Percentiles rank a stretch among this genome's conserved stretches.
Conservation (phyloP, 2,329 filamentous ascomycete genomes). For the Fusarium pseudocircinatum region DNA sequence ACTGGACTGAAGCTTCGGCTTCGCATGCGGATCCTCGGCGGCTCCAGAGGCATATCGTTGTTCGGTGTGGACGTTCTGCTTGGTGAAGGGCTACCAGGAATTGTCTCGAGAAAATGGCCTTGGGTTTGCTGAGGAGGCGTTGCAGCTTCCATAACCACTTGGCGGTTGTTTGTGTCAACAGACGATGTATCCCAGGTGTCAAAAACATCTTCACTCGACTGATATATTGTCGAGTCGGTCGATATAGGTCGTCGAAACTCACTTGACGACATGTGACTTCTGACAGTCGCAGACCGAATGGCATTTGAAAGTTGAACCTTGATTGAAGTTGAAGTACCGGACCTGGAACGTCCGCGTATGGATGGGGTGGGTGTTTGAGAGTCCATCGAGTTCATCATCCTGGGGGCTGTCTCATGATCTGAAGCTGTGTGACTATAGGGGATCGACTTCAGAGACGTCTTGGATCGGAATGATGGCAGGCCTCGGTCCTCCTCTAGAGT, state of each 20-base stretch:
- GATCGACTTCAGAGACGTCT: conserved; percentile 58
- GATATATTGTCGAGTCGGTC: conserved; percentile 55
- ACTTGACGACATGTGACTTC: conserved; percentile 61
- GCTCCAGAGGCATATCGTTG: conserved; percentile 65
- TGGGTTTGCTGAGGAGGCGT: conserved; percentile 56
- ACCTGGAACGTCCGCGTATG: conserved; percentile 44
- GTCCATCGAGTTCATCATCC: conserved; percentile 49
- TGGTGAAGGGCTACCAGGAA: conserved; percentile 71
- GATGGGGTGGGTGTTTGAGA: conserved; percentile 57
- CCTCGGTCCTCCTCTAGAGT: conserved; percentile 37
- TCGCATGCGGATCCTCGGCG: conserved; percentile 55
- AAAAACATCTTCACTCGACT: conserved; percentile 68
- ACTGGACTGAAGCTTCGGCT: conserved; percentile 64
- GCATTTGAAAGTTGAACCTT: conserved; percentile 54
- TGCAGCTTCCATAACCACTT: conserved; percentile 63
- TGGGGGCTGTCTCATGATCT: conserved; percentile 45
- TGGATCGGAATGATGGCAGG: conserved; percentile 39
- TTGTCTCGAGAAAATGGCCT: conserved; percentile 72
- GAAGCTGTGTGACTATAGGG: conserved; percentile 60
- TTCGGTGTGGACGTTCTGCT: conserved; percentile 74
- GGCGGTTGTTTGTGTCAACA: conserved; percentile 70
- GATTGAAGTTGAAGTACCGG: conserved; percentile 41
- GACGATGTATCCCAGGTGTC: conserved; percentile 80
- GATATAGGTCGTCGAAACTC: conserved; percentile 59
- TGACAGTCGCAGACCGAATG: conserved; percentile 66